Evolutionary conservation across 2,329 filamentous ascomycete species (phyloP).

Genomic region (Trichoderma oligosporum): DNA sequence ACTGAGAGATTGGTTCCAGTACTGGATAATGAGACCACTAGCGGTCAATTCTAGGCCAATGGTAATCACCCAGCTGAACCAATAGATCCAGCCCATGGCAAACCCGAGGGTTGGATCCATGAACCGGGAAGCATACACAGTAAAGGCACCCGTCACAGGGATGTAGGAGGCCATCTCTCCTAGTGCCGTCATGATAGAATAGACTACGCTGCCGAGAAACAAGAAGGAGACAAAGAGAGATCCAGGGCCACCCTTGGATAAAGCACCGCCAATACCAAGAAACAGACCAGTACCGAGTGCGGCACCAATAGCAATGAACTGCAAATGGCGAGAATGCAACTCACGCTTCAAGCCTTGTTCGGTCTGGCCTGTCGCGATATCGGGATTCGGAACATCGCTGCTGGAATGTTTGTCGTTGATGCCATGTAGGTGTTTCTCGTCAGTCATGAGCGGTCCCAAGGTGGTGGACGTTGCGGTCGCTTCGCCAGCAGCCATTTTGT

Average conservation of each 20-base stretch:
- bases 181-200: slow-evolving; percentile 67
- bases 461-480: slow-evolving; percentile 5
- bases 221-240: slow-evolving; percentile 65
- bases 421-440: slow-evolving; percentile 30
- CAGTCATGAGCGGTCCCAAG: slow-evolving; percentile 19
- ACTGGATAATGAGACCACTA: slow-evolving; percentile 71
- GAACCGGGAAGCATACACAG: slow-evolving; percentile 71
- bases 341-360: slow-evolving; percentile 38
- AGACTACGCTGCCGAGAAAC: slow-evolving; percentile 69
- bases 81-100: slow-evolving; percentile 79
- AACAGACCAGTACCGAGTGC: slow-evolving; percentile 73
- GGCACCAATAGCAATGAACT: slow-evolving; percentile 53
- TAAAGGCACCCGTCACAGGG: slow-evolving; percentile 72
- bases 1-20: slow-evolving; percentile 60
- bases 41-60: slow-evolving; percentile 70
- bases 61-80: slow-evolving; percentile 73
- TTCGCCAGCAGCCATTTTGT: slow-evolving; percentile 18
- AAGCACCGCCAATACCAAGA: slow-evolving; percentile 60
- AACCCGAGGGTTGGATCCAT: slow-evolving; percentile 70
- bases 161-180: slow-evolving; percentile 75
- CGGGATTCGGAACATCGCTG: slow-evolving; percentile 21
- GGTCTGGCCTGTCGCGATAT: slow-evolving; percentile 36
- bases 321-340: slow-evolving; percentile 41
- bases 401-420: slow-evolving; percentile 29
- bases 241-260: slow-evolving; percentile 61